Base-by-base conservation (phyloP, 306 rosid genomes). In the Inga laurina region DNA sequence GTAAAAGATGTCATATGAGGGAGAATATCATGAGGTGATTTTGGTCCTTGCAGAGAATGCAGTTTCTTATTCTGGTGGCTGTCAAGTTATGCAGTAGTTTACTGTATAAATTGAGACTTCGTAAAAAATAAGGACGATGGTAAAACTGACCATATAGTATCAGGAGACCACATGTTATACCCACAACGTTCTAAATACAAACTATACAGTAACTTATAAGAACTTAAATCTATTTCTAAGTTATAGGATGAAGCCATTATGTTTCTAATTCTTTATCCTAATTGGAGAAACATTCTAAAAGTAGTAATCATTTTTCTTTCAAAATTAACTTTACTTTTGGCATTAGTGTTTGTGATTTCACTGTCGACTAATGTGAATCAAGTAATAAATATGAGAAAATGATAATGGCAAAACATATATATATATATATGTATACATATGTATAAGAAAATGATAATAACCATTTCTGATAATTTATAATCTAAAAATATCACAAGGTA, bases 271-370 rank as follows among this genome's bases (percentile, higher is more conserved):
- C 57, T 35, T 61, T 49, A 13, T 64, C 70, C 27, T 46, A 14
- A 6, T 2, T 48, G n/a, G n/a, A 3, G 16, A 16, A 59, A 59
- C 65, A 67, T 41, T 48, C 71, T 67, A 16, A 52, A 52, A 7
- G 10, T 52, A 18, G 59, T 5, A 16, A 52, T 52, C 9, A 52
- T 52, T 52, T 52, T 52, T 7, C 59, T 52, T 52, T 52, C 24
- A 52, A 62, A 67, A 39, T 67, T 51, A 54, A 82, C 48, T 18
- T 10, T 66, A 39, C 35, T 51, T 74, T 37, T 82, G 71, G 76
- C 57, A 27, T 19, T 45, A 70, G 52, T 52, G 59, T 52, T 52
- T 52, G 59, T 18, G 59, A 18, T 18, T 52, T 52, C 8, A 16
- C 10, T 52, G n/a, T 18, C 7, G 2, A 52, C 46, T 46, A 16